A percentile compares a stretch with the other conserved stretches of the same genome.
phyloP scores from a whole-genome alignment of 176 grass and related monocot species.

The Hyparrhenia diplandra region DNA sequence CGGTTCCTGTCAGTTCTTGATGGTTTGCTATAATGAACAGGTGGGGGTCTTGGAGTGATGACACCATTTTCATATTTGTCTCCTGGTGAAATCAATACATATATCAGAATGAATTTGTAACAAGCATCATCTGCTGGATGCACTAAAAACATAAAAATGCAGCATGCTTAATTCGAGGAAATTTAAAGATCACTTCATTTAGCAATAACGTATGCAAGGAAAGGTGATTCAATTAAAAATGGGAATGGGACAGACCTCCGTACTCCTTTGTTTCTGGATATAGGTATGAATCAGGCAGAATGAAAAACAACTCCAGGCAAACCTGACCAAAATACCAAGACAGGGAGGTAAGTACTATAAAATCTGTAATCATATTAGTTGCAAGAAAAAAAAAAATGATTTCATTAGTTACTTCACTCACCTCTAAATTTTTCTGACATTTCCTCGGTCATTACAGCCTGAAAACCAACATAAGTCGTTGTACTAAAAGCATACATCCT shows the following conservation, averaged over 20 bases:
- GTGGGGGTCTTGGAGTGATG: slow-evolving; percentile 79
- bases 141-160: not conserved
- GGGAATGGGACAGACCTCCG: slow-evolving; percentile 60
- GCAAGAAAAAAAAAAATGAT: not conserved
- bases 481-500: slow-evolving; percentile 91
- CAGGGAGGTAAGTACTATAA: slow-evolving; percentile 5
- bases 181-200: not conserved
- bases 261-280: slow-evolving; percentile 95
- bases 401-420: slow-evolving; percentile 12
- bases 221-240: not conserved
- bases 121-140: not conserved
- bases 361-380: not conserved
- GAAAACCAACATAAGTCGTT: slow-evolving; percentile 90
- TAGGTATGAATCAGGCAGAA: slow-evolving; percentile 91
- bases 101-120: not conserved
- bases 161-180: not conserved
- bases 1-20: slow-evolving; percentile 52
- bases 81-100: slow-evolving; percentile 47
- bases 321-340: slow-evolving; percentile 46
- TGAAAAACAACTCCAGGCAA: slow-evolving; percentile 95
- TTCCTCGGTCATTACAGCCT: slow-evolving; percentile 88
- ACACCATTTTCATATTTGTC: slow-evolving; percentile 92
- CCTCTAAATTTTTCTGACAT: slow-evolving; percentile 92
- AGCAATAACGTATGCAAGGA: not conserved
- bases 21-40: slow-evolving; percentile 64